Percentiles rank a stretch among this genome's conserved stretches.
These are phyloP conservation scores for Oryza rufipogon DNA, from an alignment of 176 grass and related monocot species.

Conservation along the genomic window DNA sequence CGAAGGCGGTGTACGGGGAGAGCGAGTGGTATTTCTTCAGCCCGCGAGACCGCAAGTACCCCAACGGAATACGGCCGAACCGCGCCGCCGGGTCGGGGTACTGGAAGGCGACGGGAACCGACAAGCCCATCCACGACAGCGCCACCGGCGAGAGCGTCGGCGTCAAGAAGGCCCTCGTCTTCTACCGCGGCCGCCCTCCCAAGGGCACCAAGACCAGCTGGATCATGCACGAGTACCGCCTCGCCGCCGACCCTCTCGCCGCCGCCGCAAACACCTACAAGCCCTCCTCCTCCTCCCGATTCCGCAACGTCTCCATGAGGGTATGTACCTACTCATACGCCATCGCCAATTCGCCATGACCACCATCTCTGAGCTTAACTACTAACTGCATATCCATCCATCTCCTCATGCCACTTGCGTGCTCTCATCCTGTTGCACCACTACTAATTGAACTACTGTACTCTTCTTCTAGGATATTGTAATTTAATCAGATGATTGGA, in stretches of 20 bases:
- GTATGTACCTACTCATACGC: conserved; percentile 29
- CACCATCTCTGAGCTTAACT: not conserved
- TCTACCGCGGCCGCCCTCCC: conserved; percentile 80
- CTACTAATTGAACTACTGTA: too few species aligned
- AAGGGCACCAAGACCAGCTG: conserved; percentile 85
- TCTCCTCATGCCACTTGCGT: not conserved
- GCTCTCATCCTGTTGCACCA: not conserved
- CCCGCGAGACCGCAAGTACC: conserved; percentile 92
- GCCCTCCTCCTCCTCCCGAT: conserved; percentile 42
- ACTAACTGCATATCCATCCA: not conserved
- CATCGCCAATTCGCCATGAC: not conserved
- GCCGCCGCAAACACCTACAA: conserved; percentile 24
- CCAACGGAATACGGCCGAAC: conserved; percentile 86
- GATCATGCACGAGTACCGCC: conserved; percentile 99
- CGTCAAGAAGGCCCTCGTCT: conserved; percentile 96
- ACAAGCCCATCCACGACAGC: conserved; percentile 76
- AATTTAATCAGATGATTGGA: not conserved
- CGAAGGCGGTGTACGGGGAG: conserved; percentile 69
- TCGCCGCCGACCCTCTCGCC: conserved; percentile 43
- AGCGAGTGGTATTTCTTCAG: conserved; percentile 97
- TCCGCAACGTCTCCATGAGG: conserved; percentile 90
- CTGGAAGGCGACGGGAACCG: conserved; percentile 98
- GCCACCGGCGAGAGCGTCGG: conserved; percentile 56
- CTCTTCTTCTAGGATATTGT: not conserved
- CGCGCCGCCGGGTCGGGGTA: conserved; percentile 87